Base-by-base conservation (phyloP, 2,329 filamentous ascomycete genomes). In the Trichoderma sp. region DNA sequence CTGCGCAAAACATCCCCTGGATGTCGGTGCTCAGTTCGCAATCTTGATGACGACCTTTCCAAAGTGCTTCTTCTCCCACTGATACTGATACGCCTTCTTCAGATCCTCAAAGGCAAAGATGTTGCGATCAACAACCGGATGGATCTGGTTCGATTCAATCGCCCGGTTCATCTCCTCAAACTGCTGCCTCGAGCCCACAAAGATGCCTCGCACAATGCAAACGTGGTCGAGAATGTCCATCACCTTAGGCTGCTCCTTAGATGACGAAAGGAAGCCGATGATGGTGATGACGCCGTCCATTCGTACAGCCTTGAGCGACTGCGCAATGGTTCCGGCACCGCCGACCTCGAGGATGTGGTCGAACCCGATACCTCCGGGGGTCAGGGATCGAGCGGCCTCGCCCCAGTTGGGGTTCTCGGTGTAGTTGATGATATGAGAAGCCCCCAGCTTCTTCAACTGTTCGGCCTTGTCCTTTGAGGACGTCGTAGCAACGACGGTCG, bases 361-460 rank as follows among this genome's bases (percentile, higher is more conserved):
- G 1, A 82, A 78, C 10, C 80, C 80, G 7, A 68, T 66, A 0
- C 74, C 74, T 3, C 73, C 72, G 0, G 55, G 55, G 4, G 77
- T 80, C 21, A 81, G 58, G 3, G 67, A 55, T 61, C 75, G 76
- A 0, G 76, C 79, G 14, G 69, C 70, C 39, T 72, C 68, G 1
- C 78, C 80, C 80, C 80, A 82, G n/a, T 74, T 71, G 0, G 74
- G 67, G 0, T 68, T 73, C 21, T 77, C 75, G 17, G 73, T 75
- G 63, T 82, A 82, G 69, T 82, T 82, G 52, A 82, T 75, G 30
- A 81, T 73, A 51, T 79, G 75, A 44, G 79, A 74, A 1, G 76
- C 80, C 1, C 79, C 80, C 0, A 82, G 72, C 28, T 67, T 72
- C 69, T 76, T 74, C 5, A 82, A 70, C 0, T 73, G 50, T 7